These are phyloP conservation scores for Pleurotus djamor DNA, from an alignment of 768 basidiomycete genomes.

Conservation along the genomic window DNA sequence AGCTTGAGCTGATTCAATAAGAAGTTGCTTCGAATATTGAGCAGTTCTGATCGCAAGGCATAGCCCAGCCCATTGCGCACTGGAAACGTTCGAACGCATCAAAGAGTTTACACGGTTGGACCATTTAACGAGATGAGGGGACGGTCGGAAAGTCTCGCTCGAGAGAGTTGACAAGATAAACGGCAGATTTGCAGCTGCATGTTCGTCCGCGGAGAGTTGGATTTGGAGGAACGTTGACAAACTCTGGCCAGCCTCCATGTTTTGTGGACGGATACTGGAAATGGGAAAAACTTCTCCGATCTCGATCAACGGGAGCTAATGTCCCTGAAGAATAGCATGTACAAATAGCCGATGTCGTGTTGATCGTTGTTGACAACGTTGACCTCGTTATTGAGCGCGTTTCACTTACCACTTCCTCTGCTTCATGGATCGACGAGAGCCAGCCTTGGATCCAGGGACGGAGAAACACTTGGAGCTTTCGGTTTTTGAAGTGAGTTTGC, in stretches of 20 bases:
- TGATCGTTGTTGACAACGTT: not conserved
- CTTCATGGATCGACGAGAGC: not conserved
- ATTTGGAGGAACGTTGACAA: slow-evolving; percentile 67
- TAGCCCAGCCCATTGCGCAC: slow-evolving; percentile 77
- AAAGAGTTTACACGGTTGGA: slow-evolving; percentile 68
- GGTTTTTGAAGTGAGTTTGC: slow-evolving; percentile 47
- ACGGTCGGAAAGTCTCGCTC: slow-evolving; percentile 51
- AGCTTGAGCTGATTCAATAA: slow-evolving; percentile 69
- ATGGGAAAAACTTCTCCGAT: not conserved
- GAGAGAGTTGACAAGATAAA: slow-evolving; percentile 57
- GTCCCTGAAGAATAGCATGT: not conserved
- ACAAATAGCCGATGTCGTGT: not conserved
- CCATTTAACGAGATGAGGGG: slow-evolving; percentile 75
- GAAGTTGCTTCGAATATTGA: slow-evolving; percentile 48
- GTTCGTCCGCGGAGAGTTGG: slow-evolving; percentile 69
- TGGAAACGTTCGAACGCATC: slow-evolving; percentile 75
- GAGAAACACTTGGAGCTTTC: slow-evolving; percentile 24
- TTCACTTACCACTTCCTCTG: not conserved
- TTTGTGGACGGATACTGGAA: not conserved
- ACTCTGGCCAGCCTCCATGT: slow-evolving; percentile 48
- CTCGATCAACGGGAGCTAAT: not conserved
- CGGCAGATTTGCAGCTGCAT: slow-evolving; percentile 56
- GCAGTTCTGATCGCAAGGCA: slow-evolving; percentile 72
- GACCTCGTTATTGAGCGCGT: not conserved
- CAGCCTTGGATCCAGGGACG: not conserved